Conservation (phyloP, 2,329 filamentous ascomycete genomes). For the Oidium heveae region DNA sequence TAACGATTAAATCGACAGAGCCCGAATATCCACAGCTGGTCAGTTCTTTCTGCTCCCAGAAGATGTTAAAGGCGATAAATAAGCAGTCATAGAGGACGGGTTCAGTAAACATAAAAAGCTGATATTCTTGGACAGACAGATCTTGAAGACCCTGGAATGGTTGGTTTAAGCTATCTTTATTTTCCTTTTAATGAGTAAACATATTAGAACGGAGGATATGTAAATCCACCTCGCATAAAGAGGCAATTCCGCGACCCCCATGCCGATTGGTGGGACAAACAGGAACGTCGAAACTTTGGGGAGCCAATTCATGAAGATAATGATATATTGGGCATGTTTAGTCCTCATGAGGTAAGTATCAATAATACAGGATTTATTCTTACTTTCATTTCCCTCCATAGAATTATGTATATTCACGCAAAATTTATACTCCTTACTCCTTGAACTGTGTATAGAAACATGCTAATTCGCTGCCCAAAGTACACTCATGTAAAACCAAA, state of each 20-base stretch:
- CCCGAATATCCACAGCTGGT: slow-evolving; percentile 12
- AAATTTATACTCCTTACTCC: too few species aligned
- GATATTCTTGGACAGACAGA: slow-evolving; percentile 17
- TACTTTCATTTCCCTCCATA: too few species aligned
- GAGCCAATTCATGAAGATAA: slow-evolving; percentile 94
- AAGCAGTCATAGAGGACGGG: background rate
- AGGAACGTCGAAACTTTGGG: slow-evolving; percentile 90
- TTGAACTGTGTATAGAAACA: background rate
- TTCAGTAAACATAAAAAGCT: background rate
- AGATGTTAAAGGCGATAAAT: background rate
- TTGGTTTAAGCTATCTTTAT: slow-evolving; percentile 15
- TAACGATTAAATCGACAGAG: slow-evolving; percentile 2
- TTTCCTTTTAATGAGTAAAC: background rate
- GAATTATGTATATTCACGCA: too few species aligned
- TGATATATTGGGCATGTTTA: slow-evolving; percentile 75
- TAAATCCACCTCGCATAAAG: slow-evolving; percentile 58
- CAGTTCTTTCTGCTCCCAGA: background rate
- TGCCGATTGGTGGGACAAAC: slow-evolving; percentile 88
- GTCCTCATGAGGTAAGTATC: slow-evolving; percentile 34
- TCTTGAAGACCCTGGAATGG: slow-evolving; percentile 40
- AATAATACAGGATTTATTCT: background rate
- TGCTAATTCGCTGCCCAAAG: slow-evolving; percentile 1
- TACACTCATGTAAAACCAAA: slow-evolving; percentile 61
- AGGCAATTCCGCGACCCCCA: slow-evolving; percentile 83
- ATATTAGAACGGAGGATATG: slow-evolving; percentile 57